phyloP scores from a whole-genome alignment of 2,329 filamentous ascomycete genomes.

The Aphanoascus verrucosus region DNA sequence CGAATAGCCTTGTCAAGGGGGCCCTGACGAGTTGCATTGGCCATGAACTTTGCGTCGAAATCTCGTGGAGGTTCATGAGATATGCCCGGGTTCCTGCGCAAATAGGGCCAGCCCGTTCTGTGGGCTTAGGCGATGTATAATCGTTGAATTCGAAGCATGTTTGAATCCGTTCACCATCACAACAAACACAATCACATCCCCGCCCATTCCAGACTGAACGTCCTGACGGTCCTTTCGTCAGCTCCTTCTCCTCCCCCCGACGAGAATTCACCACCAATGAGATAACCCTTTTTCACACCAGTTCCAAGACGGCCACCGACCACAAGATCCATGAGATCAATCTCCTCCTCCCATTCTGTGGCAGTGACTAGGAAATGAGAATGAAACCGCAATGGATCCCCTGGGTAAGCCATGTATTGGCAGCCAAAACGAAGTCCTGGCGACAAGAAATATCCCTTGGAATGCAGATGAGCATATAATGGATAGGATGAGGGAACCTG shows the following conservation, averaged over 20 bases:
- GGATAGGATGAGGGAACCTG: constrained; percentile 50
- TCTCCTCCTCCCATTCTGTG: constrained; percentile 75
- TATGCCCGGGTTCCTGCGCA: too few species aligned
- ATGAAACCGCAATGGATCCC: constrained; percentile 88
- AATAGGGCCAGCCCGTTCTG: too few species aligned
- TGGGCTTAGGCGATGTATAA: background rate
- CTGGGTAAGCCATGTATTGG: constrained; percentile 88
- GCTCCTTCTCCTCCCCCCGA: constrained; percentile 29
- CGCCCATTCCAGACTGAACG: constrained; percentile 87
- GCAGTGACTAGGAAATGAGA: constrained; percentile 85
- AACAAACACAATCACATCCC: constrained; percentile 55
- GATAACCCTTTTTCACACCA: constrained; percentile 88
- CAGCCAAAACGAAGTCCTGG: constrained; percentile 91
- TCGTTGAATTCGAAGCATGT: constrained; percentile 5
- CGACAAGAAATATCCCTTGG: constrained; percentile 71
- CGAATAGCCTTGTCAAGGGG: too few species aligned
- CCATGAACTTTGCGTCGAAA: too few species aligned
- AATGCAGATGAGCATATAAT: constrained; percentile 70
- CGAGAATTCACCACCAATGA: constrained; percentile 61
- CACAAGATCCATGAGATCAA: constrained; percentile 74
- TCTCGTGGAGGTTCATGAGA: too few species aligned
- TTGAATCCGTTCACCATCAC: background rate
- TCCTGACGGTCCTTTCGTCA: constrained; percentile 42
- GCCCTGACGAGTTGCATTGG: too few species aligned
- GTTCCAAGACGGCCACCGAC: constrained; percentile 80